These are phyloP conservation scores for Pisolithus tinctorius DNA, from an alignment of 768 basidiomycete genomes.

Conservation along the genomic window DNA sequence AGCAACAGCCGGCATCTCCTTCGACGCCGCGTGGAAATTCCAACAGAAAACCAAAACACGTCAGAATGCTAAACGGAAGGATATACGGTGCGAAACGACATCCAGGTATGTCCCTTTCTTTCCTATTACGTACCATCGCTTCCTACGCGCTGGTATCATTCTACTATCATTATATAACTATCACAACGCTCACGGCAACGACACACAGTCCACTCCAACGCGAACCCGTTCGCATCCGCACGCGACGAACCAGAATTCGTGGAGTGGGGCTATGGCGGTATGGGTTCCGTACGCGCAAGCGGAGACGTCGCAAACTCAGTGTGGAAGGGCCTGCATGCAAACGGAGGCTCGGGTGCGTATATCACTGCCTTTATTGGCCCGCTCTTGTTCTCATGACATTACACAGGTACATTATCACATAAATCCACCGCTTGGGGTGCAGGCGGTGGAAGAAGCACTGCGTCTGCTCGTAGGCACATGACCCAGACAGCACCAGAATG, in stretches of 20 bases:
- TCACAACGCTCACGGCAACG: not conserved
- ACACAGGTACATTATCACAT: conserved; percentile 10
- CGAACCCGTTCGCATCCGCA: conserved; percentile 59
- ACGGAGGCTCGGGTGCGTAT: conserved; percentile 23
- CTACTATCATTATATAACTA: not conserved
- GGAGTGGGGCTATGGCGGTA: conserved; percentile 88
- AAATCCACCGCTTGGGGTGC: conserved; percentile 21
- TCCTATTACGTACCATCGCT: not conserved
- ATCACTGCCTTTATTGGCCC: conserved; percentile 6
- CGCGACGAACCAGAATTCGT: conserved; percentile 74
- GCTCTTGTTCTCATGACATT: conserved; percentile 5
- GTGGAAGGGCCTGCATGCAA: conserved; percentile 22
- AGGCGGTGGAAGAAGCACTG: conserved; percentile 6
- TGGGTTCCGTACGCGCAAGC: conserved; percentile 50
- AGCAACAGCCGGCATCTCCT: not conserved
- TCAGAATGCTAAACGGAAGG: conserved; percentile 78
- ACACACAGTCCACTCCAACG: conserved; percentile 23
- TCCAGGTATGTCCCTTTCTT: conserved; percentile 13
- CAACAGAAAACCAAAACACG: conserved; percentile 24
- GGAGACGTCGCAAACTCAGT: conserved; percentile 22
- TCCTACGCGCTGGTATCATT: not conserved
- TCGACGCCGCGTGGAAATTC: not conserved
- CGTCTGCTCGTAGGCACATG: conserved; percentile 14
- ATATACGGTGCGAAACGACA: conserved; percentile 57
- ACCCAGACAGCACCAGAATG: conserved; percentile 13